Base-by-base conservation (phyloP, 768 basidiomycete genomes). In the Exsudoporus frostii region DNA sequence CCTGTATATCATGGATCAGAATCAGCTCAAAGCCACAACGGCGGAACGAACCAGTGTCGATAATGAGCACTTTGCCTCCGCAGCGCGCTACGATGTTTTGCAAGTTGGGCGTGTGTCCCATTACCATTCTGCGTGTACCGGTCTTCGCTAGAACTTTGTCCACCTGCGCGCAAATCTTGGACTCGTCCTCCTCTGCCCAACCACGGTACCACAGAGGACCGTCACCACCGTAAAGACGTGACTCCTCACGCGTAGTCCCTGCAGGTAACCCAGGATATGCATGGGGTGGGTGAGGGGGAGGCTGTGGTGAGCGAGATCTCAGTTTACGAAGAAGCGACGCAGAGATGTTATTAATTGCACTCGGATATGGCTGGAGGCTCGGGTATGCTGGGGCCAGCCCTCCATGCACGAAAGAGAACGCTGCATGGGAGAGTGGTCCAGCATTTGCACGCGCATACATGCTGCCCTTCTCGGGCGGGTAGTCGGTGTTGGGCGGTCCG, bases 41-140 rank as follows among this genome's bases (percentile, higher is more conserved):
- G 9, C 19, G 32, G 13, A 48, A 47, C 55, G 56, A 71, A 85
- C 90, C 93, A 0, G 96, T 98, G 65, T 99, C 96, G 46, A 99
- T 98, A 55, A 98, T 89, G 60, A 98, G 86, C 40, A 98, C 83
- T 62, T 90, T 93, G n/a, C 92, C 94, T 36, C 83, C 78, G 65
- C 97, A 99, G 52, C 94, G 76, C 6, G 89, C 82, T 4, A 89
- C 84, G 44, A 98, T 95, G 58, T 82, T 82, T 79, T 91, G 55
- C 39, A 97, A 92, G 67, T 95, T 79, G 1, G 97, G 96, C 1
- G 97, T 98, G 69, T 98, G 97, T 0, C 96, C 96, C 92, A 97
- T 94, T 41, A 99, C 81, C 84, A 95, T 85, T 60, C 92, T 76
- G 53, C 91, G 73, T 25, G 90, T 94, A 1, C 92, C 92, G 1